A percentile compares a stretch with the other conserved stretches of the same genome.
Evolutionary conservation across 2,329 filamentous ascomycete species (phyloP).

Genomic region (Scedosporium dehoogii): DNA sequence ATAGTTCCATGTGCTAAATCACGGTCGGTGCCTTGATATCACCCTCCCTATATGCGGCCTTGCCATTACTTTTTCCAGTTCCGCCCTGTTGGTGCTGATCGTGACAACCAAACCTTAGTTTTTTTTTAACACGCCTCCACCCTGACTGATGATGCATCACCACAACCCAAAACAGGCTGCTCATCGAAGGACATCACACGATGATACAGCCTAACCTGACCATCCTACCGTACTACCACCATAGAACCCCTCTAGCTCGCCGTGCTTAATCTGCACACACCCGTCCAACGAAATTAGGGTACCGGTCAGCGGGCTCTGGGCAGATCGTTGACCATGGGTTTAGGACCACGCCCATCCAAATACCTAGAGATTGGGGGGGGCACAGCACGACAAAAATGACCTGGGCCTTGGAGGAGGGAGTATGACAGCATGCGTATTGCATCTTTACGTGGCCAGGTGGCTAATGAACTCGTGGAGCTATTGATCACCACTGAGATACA

Average conservation of each 20-base stretch:
- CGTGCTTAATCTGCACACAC: neutral
- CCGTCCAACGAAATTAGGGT: neutral
- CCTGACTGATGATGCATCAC: neutral
- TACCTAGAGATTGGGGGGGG: neutral
- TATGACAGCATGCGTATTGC: neutral
- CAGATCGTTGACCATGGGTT: neutral
- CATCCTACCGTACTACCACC: neutral
- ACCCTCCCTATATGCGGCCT: neutral
- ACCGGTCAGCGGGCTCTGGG: neutral
- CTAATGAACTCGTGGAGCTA: too few relatives aligned
- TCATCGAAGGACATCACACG: neutral
- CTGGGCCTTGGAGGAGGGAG: neutral
- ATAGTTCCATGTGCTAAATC: neutral
- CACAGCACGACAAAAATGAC: neutral
- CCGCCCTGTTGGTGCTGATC: neutral
- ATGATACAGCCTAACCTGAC: neutral
- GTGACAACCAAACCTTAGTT: neutral
- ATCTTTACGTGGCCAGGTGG: neutral
- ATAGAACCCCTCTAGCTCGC: neutral
- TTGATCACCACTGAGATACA: too few relatives aligned
- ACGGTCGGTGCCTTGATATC: neutral
- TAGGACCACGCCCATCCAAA: neutral
- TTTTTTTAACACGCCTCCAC: neutral
- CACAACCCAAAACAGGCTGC: neutral
- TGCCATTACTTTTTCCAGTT: neutral